Evolutionary conservation across 805 yeast genomes (phyloP).

Genomic region (Maudiozyma serrabonitensis): DNA sequence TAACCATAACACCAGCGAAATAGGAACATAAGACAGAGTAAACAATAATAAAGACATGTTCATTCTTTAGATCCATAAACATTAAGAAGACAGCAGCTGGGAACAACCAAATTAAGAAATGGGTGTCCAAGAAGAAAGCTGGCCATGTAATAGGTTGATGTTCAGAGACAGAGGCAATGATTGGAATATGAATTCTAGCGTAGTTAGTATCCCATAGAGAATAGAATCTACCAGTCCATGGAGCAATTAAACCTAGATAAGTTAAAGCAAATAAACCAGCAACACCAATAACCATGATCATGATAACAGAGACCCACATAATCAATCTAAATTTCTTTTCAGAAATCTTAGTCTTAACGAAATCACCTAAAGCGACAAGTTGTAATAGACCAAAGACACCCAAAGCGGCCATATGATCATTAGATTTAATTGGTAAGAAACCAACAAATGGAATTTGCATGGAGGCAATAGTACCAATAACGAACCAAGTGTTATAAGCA

Average conservation of each 20-base stretch:
- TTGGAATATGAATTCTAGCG: slow-evolving; percentile 96
- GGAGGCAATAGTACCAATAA: slow-evolving; percentile 92
- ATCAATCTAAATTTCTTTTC: slow-evolving; percentile 55
- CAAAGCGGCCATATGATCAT: slow-evolving; percentile 96
- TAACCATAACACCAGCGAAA: slow-evolving; percentile 98
- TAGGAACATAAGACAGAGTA: slow-evolving; percentile 91
- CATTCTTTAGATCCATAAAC: slow-evolving; percentile 82
- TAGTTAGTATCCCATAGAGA: slow-evolving; percentile 97
- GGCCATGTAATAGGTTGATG: slow-evolving; percentile 99
- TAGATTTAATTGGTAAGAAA: slow-evolving; percentile 89
- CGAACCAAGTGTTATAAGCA: slow-evolving; percentile 93
- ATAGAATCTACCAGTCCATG: slow-evolving; percentile 99
- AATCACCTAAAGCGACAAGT: slow-evolving; percentile 77
- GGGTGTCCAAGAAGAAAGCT: slow-evolving; percentile 89
- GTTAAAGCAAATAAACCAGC: slow-evolving; percentile 71
- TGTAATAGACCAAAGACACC: slow-evolving; percentile 96
- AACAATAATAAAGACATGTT: slow-evolving; percentile 85
- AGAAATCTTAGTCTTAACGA: slow-evolving; percentile 64
- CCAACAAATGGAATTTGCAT: slow-evolving; percentile 99
- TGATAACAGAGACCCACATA: slow-evolving; percentile 46
- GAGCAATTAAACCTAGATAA: slow-evolving; percentile 88
- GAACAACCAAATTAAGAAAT: slow-evolving; percentile 91
- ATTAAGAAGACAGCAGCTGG: slow-evolving; percentile 93
- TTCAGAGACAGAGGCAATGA: slow-evolving; percentile 96
- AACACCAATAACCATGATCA: slow-evolving; percentile 54